Evolutionary conservation across 176 grass and related monocot species (phyloP).

Genomic region (Leersia perrieri): DNA sequence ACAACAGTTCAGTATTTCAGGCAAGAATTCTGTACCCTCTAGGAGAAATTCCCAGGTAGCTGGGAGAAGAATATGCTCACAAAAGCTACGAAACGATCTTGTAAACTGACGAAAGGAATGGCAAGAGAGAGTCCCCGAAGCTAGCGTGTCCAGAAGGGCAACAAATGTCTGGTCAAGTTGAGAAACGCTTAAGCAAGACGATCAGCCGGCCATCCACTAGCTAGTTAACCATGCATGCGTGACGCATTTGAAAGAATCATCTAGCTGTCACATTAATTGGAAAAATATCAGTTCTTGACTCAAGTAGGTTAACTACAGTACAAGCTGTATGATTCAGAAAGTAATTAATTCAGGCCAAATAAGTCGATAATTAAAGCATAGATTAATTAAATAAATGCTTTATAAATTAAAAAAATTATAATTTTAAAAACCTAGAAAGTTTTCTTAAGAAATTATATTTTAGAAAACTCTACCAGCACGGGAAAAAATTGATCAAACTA

Average conservation of each 20-base stretch:
- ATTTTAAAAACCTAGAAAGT: no score
- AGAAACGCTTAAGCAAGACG: constrained; percentile 26
- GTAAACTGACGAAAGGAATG: constrained; percentile 17
- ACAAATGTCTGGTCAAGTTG: constrained; percentile 21
- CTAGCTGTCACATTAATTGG: neutral
- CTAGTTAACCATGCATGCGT: constrained; percentile 1
- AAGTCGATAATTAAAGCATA: no score
- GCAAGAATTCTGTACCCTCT: neutral
- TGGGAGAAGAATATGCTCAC: neutral
- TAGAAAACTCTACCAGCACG: no score
- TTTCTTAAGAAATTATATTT: no score
- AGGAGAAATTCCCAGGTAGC: constrained; percentile 9
- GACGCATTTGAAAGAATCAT: neutral
- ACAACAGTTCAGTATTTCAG: constrained; percentile 20
- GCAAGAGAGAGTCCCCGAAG: constrained; percentile 3
- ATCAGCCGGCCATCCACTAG: neutral
- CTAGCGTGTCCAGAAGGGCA: constrained; percentile 6
- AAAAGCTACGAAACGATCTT: constrained; percentile 6
- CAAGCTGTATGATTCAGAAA: neutral
- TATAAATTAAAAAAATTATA: no score
- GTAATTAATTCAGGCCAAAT: no score
- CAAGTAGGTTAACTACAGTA: neutral
- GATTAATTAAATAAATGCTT: no score
- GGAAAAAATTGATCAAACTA: no score
- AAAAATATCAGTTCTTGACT: neutral